Base-by-base conservation (phyloP, 2,329 filamentous ascomycete species). In the Verticillium nonalfalfae region DNA sequence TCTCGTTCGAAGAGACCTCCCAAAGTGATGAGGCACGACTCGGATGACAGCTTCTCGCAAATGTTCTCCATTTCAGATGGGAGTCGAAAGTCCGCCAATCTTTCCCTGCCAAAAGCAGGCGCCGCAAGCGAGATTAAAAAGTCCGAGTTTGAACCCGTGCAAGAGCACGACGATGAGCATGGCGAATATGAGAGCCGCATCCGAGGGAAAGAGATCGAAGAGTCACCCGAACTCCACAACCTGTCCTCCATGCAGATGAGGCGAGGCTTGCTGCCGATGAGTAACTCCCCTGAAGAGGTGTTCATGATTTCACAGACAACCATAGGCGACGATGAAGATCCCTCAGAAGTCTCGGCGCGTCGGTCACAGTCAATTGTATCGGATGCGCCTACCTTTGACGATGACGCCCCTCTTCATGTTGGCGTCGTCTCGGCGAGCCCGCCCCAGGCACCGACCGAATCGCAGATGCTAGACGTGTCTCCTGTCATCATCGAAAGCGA, bases 11-110 rank as follows among this genome's bases (percentile, higher is more conserved):
- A 72, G 3, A 72, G 67, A 54, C 72, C 59, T 39, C 68, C 61
- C 36, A 68, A 69, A 63, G 70, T 74, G 15, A 40, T 70, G 1
- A 76, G 85, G 3, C 80, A 85, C 56, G 81, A 86, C 68, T 87
- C 85, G 0, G 79, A 81, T 7, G 85, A 86, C 56, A 86, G 84
- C 65, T 84, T 85, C 60, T 74, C 71, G 9, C 81, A 85, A 59
- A 79, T 87, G 70, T 87, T 87, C 66, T 85, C 83, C 15, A 78
- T 84, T 3, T 86, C 85, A 0, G 80, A 81, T 62, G 76, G 76
- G 1, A 77, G 79, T 18, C 76, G 76, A 14, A 73, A 75, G 57
- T 65, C 74, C n/a, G 73, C 75, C 0, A 72, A 72, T 3, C 68
- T 77, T 13, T 70, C 75, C 4, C 70, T 67, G 35, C 78, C 77